Conservation (phyloP, 2,329 filamentous ascomycete genomes). For the Colletotrichum plurivorum region DNA sequence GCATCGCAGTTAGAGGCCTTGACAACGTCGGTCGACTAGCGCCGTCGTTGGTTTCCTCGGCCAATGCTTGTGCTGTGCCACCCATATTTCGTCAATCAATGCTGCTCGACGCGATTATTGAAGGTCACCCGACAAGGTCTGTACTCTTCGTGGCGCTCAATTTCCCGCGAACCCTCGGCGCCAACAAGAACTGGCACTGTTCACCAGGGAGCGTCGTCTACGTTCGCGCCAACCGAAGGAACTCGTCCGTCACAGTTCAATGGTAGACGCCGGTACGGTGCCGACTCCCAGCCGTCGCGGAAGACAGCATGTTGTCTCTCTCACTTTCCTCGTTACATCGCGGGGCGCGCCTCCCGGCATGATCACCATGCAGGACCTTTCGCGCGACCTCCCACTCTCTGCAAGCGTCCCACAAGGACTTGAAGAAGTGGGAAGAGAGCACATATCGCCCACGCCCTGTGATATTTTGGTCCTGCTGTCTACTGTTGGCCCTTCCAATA, state of each 20-base stretch:
- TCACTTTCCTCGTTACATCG: constrained; percentile 30
- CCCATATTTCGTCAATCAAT: constrained; percentile 18
- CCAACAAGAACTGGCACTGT: not conserved
- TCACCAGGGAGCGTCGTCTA: not conserved
- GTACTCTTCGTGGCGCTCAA: constrained; percentile 30
- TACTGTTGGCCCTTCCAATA: not conserved
- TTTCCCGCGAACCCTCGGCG: not conserved
- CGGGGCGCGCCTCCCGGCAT: constrained; percentile 5
- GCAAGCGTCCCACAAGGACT: not conserved
- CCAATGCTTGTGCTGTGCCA: constrained; percentile 24
- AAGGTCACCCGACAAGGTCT: constrained; percentile 31
- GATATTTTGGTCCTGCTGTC: not conserved
- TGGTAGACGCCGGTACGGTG: constrained; percentile 1
- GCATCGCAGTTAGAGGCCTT: not conserved
- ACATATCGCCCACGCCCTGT: constrained; percentile 14
- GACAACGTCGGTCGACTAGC: not conserved
- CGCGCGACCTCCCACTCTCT: not conserved
- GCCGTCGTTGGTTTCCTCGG: not conserved
- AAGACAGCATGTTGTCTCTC: constrained; percentile 1
- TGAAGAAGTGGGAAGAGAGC: not conserved
- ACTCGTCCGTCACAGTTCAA: not conserved
- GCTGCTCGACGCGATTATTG: constrained; percentile 12
- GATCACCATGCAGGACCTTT: constrained; percentile 27
- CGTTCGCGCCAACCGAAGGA: not conserved
- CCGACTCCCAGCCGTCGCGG: not conserved